Conservation (phyloP, 2,329 filamentous ascomycete genomes). For the Ophiostoma australiae region DNA sequence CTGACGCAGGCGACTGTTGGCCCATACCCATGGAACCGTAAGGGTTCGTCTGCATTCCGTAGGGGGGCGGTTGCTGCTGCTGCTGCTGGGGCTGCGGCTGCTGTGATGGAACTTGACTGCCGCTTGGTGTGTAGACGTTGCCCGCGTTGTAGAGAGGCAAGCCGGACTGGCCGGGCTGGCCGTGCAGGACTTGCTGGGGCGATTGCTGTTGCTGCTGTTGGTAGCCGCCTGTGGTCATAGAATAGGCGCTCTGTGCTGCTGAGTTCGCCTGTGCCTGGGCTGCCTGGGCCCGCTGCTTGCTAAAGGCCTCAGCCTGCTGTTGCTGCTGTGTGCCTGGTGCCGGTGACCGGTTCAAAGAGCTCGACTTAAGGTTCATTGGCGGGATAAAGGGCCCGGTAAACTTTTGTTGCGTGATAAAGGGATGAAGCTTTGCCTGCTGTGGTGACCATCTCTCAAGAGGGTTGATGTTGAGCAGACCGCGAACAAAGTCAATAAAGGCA, state of each 20-base stretch:
- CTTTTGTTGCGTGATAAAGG: conserved; percentile 98
- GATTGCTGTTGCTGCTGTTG: conserved; percentile 34
- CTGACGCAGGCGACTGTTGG: conserved; percentile 54
- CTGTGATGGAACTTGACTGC: conserved; percentile 38
- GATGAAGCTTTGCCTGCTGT: conserved; percentile 93
- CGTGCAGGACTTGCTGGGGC: conserved; percentile 30
- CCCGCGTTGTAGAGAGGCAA: conserved; percentile 69
- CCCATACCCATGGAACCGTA: conserved; percentile 72
- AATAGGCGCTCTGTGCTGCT: conserved; percentile 63
- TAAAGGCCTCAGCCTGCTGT: conserved; percentile 87
- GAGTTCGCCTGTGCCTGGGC: conserved; percentile 67
- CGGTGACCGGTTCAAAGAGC: conserved; percentile 76
- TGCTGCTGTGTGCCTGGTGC: conserved; percentile 93
- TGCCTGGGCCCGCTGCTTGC: conserved; percentile 80
- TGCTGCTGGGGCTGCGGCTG: conserved; percentile 43
- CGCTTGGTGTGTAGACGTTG: conserved; percentile 62
- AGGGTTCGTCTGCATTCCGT: conserved; percentile 58
- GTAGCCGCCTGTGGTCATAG: conserved; percentile 46
- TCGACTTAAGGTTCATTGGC: conserved; percentile 91
- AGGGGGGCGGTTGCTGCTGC: conserved; percentile 60
- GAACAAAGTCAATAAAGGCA: conserved; percentile 96
- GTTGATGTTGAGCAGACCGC: conserved; percentile 88
- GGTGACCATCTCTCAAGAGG: conserved; percentile 96
- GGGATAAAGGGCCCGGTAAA: conserved; percentile 94
- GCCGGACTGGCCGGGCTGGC: conserved; percentile 25